Percentiles rank a stretch among this genome's conserved stretches.
Evolutionary conservation across 306 rosid species (phyloP).

Genomic region (Begonia fuchsioides): DNA sequence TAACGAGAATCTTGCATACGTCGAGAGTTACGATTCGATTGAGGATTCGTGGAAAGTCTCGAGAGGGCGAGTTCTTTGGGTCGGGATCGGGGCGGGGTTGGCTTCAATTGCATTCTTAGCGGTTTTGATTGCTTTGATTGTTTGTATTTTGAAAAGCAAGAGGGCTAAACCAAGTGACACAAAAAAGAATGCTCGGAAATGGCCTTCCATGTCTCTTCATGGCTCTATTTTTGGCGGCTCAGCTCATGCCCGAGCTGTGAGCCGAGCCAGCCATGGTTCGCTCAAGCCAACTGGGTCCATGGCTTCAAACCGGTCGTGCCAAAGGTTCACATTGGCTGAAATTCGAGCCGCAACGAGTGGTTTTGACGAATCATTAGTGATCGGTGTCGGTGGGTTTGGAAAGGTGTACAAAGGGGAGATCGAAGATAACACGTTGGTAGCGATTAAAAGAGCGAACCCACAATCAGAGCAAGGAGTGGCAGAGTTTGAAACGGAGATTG

Average conservation of each 20-base stretch:
- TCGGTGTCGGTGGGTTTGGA: conserved; percentile 97
- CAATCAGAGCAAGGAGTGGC: conserved; percentile 82
- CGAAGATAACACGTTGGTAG: conserved; percentile 61
- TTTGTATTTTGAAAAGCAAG: conserved; percentile 32
- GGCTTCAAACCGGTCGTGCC: conserved; percentile 48
- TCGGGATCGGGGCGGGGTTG: conserved; percentile 58
- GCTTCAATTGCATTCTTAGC: conserved; percentile 37
- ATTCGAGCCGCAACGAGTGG: conserved; percentile 58
- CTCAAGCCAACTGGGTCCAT: conserved; percentile 34
- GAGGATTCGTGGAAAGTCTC: conserved; percentile 25
- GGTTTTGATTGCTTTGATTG: conserved; percentile 17
- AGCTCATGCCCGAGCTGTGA: conserved; percentile 31
- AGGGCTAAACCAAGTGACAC: conserved; percentile 29
- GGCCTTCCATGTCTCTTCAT: conserved; percentile 59
- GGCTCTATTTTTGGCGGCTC: conserved; percentile 36
- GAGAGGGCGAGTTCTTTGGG: conserved; percentile 40
- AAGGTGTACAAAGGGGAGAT: conserved; percentile 81
- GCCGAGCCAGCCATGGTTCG: conserved; percentile 40
- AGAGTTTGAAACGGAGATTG: conserved; percentile 96
- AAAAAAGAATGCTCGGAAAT: conserved; percentile 40
- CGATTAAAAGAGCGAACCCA: conserved; percentile 82
- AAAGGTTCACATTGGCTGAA: conserved; percentile 54
- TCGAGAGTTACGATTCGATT: conserved; percentile 24
- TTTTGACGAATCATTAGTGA: conserved; percentile 61
- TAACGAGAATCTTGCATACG: conserved; percentile 62